Base-by-base conservation (phyloP, 768 basidiomycete genomes). In the Trametes coccinea region DNA sequence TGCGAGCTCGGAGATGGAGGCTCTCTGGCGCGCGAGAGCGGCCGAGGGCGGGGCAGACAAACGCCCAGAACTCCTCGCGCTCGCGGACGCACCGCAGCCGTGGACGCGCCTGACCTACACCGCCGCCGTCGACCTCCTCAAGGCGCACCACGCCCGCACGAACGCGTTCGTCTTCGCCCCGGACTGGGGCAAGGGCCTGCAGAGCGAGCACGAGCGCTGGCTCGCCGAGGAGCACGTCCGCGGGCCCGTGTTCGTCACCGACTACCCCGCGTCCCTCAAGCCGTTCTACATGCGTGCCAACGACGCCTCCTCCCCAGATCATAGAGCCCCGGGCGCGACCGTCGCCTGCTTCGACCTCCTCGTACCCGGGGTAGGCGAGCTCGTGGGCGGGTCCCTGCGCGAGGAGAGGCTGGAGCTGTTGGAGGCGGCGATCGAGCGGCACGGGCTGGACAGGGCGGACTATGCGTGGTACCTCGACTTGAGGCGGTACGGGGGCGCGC, bases 261-360 rank as follows among this genome's bases (percentile, higher is more conserved):
- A 96, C 71, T 99, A 98, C 71, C 96, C 97, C 2, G 74, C 79
- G 4, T 53, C 71, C 2, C 73, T 93, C 63, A 99, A 99, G 74
- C 95, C 97, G 7, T 98, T 98, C 78, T 99, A 99, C 76, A 98
- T 98, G 97, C 86, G 92, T 39, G 72, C 71, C 44, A 93, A 92
- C 69, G 77, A 75, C 57, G 71, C 7, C 48, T 2, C 48, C 48
- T 0, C 46, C 6, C 17, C 14, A 14, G 45, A 14, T n/a, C n/a
- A 72, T 46, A 30, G 34, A 37, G 34, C 6, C 53, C 58, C 43
- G 74, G 73, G 46, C 64, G 22, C 69, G 62, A 89, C 92, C 0
- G 93, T 93, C 3, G 93, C 89, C n/a, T 98, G 96, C 75, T 97
- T 99, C 69, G 97, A 99, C 71, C 80, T 99, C 16, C 82, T 99